These are phyloP conservation scores for Debaryomyces nepalensis DNA, from an alignment of 1,139 yeast species.

Conservation along the genomic window DNA sequence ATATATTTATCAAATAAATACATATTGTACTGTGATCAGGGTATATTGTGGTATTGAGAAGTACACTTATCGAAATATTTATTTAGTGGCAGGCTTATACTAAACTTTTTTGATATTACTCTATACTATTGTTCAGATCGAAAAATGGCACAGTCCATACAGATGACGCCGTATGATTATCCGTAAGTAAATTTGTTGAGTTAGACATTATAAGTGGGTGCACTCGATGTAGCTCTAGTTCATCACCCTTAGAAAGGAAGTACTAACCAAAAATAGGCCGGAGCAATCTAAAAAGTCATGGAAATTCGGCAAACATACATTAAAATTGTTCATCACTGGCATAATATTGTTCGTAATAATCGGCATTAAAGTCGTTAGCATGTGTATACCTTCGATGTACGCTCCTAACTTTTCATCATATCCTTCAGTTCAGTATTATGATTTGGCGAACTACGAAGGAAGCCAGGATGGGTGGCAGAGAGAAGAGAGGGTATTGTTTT, in stretches of 20 bases:
- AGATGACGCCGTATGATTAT: conserved; percentile 17
- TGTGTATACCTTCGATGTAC: conserved; percentile 20
- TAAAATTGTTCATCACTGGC: conserved; percentile 6
- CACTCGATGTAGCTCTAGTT: too few species aligned
- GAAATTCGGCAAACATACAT: conserved; percentile 2
- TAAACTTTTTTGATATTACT: background rate
- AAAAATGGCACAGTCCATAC: conserved; percentile 13
- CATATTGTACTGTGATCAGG: background rate
- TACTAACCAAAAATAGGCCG: conserved; percentile 8
- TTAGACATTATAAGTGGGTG: background rate
- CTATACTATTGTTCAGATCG: background rate
- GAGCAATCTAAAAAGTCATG: conserved; percentile 4
- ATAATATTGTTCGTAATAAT: conserved; percentile 15
- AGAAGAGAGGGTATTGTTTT: conserved; percentile 57
- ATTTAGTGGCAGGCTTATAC: background rate
- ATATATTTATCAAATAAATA: background rate
- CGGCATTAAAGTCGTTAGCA: conserved; percentile 10
- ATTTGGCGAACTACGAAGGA: conserved; percentile 49
- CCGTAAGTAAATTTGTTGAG: conserved; percentile 12
- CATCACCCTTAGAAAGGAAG: background rate
- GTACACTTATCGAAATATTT: background rate
- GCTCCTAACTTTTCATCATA: conserved; percentile 29
- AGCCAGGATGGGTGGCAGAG: conserved; percentile 57
- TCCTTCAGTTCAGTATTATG: conserved; percentile 45
- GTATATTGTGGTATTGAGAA: background rate